Conservation (phyloP, 495 filamentous ascomycete genomes). For the Aspergillus biplanus region DNA sequence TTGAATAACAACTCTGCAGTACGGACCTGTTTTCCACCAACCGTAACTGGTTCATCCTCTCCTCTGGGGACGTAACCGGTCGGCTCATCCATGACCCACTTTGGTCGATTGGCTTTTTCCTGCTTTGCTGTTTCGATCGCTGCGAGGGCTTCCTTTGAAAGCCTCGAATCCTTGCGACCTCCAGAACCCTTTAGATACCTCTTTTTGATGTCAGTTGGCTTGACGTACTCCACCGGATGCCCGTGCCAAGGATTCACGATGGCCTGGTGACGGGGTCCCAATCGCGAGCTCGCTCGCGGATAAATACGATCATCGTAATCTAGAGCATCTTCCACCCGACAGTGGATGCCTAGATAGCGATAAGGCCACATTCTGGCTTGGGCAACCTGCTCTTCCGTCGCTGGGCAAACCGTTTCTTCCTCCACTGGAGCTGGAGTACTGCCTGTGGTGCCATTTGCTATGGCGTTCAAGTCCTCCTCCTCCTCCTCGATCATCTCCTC, state of each 20-base stretch:
- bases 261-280: slow-evolving; percentile 92
- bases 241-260: slow-evolving; percentile 83
- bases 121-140: slow-evolving; percentile 79
- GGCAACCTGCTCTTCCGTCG: slow-evolving; percentile 86
- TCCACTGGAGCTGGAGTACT: slow-evolving; percentile 62
- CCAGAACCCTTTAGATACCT: slow-evolving; percentile 63
- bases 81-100: slow-evolving; percentile 92
- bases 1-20: slow-evolving; percentile 59
- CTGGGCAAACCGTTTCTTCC: slow-evolving; percentile 61
- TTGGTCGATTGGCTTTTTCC: slow-evolving; percentile 78
- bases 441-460: slow-evolving; percentile 53
- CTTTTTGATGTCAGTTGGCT: slow-evolving; percentile 83
- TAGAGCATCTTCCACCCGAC: slow-evolving; percentile 91
- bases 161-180: slow-evolving; percentile 70
- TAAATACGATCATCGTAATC: slow-evolving; percentile 99
- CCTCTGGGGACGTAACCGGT: slow-evolving; percentile 82
- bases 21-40: slow-evolving; percentile 53
- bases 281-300: slow-evolving; percentile 88
- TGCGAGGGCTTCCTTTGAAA: slow-evolving; percentile 77
- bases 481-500: slow-evolving; percentile 82
- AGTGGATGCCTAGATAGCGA: slow-evolving; percentile 94
- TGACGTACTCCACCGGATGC: slow-evolving; percentile 83
- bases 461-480: slow-evolving; percentile 62
- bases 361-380: slow-evolving; percentile 95
- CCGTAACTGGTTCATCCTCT: slow-evolving; percentile 63